Evolutionary conservation across 2,329 filamentous ascomycete genomes (phyloP), one percentile per base, ranked within the genome.

Genomic region (Sphaerulina musiva): DNA sequence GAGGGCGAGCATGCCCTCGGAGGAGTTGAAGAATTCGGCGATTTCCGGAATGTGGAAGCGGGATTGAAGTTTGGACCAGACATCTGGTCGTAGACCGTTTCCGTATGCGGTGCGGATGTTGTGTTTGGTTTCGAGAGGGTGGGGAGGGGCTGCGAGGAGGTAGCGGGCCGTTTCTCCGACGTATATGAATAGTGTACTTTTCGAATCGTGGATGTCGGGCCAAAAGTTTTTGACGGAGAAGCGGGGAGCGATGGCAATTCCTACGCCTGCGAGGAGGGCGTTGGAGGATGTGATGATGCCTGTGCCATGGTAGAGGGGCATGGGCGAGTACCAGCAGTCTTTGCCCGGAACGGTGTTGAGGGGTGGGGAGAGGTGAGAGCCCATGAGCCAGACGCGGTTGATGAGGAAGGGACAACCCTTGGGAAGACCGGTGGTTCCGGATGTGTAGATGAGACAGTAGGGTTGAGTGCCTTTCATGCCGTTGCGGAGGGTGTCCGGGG

Each of bases 161-260:
- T 90, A 91, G 0, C 87, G 79, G 6, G 86, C 80, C 0, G 85
- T 88, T 67, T 90, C 87, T 63, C 87, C 87, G 1, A 91, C 87
- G 65, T 90, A 91, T 23, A 86, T 81, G 62, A 90, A 86, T 64
- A 80, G 79, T 0, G 86, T 90, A 0, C 86, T 79, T 23, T 78
- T 72, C 0, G 81, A 83, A 55, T 84, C 83, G 44, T 83, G 78
- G 23, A 89, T 75, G 58, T 90, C 87, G 32, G 72, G 70, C 86
- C 87, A 90, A 74, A 91, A 90, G 12, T 75, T 75, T 0, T 80
- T 79, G 2, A 80, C 82, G 52, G 82, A 86, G 72, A 90, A 91
- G 66, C 78, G 80, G 48, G 78, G 80, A 12, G 80, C 82, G 32
- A 87, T 76, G 62, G 81, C 85, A 34, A 84, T 69, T 0, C 82